phyloP scores from a whole-genome alignment of 345 rosid species.

The Linum lewisii region DNA sequence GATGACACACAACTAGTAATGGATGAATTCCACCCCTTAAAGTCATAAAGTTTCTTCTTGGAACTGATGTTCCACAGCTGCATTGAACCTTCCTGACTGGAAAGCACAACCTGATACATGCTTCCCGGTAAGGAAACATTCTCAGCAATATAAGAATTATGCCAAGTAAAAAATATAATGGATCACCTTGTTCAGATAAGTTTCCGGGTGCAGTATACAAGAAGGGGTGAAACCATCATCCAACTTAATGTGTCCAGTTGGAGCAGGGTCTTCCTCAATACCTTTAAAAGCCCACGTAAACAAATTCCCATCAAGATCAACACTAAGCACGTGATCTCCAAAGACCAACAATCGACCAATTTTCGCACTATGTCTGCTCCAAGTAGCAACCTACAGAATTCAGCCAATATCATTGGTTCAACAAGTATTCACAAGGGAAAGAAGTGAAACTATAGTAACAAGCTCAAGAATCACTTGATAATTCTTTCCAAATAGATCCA shows the following conservation, averaged over 20 bases:
- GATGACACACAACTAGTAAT: slow-evolving; percentile 76
- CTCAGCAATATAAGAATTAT: neutral
- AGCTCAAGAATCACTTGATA: neutral
- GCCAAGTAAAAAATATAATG: neutral
- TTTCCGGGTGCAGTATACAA: slow-evolving; percentile 86
- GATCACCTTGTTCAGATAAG: slow-evolving; percentile 80
- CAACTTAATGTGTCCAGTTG: slow-evolving; percentile 53
- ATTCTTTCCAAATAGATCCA: neutral
- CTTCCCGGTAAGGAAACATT: slow-evolving; percentile 8
- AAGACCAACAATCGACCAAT: slow-evolving; percentile 62
- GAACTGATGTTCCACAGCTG: slow-evolving; percentile 97
- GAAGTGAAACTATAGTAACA: neutral
- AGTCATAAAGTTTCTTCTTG: slow-evolving; percentile 67
- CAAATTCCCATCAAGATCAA: slow-evolving; percentile 63
- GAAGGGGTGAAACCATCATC: slow-evolving; percentile 53
- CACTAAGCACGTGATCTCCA: slow-evolving; percentile 76
- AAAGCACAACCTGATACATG: slow-evolving; percentile 57
- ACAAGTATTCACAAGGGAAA: slow-evolving; percentile 1
- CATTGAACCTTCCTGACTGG: slow-evolving; percentile 76
- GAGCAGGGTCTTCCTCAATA: slow-evolving; percentile 43
- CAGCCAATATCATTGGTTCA: neutral
- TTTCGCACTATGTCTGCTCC: slow-evolving; percentile 77
- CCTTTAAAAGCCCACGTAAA: slow-evolving; percentile 81
- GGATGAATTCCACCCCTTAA: slow-evolving; percentile 76
- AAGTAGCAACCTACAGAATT: slow-evolving; percentile 59